phyloP scores from a whole-genome alignment of 768 basidiomycete species.

The Hypsizygus marmoreus region DNA sequence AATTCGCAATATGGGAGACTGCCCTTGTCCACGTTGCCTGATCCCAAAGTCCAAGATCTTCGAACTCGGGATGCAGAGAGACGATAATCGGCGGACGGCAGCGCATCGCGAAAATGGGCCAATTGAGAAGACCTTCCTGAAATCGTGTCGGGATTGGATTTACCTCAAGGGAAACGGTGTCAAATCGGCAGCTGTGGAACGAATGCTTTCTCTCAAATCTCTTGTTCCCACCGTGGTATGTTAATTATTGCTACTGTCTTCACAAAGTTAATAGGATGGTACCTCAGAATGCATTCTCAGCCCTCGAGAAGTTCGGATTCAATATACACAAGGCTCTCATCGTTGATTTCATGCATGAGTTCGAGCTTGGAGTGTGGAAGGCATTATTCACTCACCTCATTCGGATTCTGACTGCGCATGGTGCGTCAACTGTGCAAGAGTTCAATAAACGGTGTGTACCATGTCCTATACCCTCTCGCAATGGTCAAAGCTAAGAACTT shows the following conservation, averaged over 20 bases:
- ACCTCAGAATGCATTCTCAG: slow-evolving; percentile 14
- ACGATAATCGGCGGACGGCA: slow-evolving; percentile 9
- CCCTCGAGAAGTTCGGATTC: slow-evolving; percentile 11
- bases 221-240: slow-evolving; percentile 28
- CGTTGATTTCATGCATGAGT: slow-evolving; percentile 27
- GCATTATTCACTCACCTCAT: slow-evolving; percentile 23
- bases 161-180: slow-evolving; percentile 24
- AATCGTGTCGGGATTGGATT: slow-evolving; percentile 20
- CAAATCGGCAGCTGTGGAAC: slow-evolving; percentile 21
- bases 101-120: slow-evolving; percentile 5
- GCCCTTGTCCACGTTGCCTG: slow-evolving; percentile 41
- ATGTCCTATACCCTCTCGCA: not conserved
- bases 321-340: slow-evolving; percentile 21
- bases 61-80: slow-evolving; percentile 21
- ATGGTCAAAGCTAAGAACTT: no score
- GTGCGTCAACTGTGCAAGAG: not conserved
- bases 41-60: slow-evolving; percentile 26
- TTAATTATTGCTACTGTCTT: no score
- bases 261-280: no score
- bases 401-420: slow-evolving; percentile 13
- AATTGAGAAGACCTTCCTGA: slow-evolving; percentile 2
- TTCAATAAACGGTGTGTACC: not conserved
- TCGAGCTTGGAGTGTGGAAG: slow-evolving; percentile 29
- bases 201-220: slow-evolving; percentile 18
- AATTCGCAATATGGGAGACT: slow-evolving; percentile 30